Base-by-base conservation (phyloP, 2,329 filamentous ascomycete genomes). In the Colletotrichum incanum region DNA sequence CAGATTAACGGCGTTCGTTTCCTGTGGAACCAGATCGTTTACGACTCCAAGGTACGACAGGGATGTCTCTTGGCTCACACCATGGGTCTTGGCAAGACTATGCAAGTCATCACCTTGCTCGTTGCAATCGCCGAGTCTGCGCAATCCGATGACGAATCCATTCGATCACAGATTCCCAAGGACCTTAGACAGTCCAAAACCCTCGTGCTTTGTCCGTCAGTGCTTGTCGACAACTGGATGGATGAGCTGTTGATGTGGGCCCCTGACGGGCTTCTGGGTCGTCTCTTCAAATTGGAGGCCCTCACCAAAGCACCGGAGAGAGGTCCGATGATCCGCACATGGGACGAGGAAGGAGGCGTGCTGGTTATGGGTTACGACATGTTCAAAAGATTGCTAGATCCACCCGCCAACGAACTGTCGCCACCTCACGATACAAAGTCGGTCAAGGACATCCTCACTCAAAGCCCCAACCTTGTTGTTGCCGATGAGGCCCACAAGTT, bases 21-120 rank as follows among this genome's bases (percentile, higher is more conserved):
- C 81, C 89, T 98, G 85, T 98, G 95, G 94, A 91, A 94, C 75
- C 93, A 96, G 74, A 84, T 98, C 55, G 89, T 96, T 7, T 86
- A 88, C 41, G 88, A 91, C 67, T 79, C 84, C 1, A 83, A 86
- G 5, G 83, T 85, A 6, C 86, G 87, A 23, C 91, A 95, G 80
- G 95, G 95, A 2, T 97, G 94, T 78, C 86, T 97, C 16, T 86
- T 98, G 26, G 93, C 95, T 7, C 95, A 98, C 79, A 94, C 93
- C 0, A 98, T 98, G 95, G 95, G 95, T 1, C 83, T 98, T 2
- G 95, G 95, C 20, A 98, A 98, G 83, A 97, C 95, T 0, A 94
- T 97, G 92, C 95, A 98, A 83, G 90, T 94, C 7, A 94, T 98
- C 71, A 93, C 94, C 0, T 84, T 98, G n/a, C 87, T 98, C 7